These are phyloP conservation scores for Aspergillus bombycis DNA, from an alignment of 2,329 filamentous ascomycete genomes.

Conservation along the genomic window DNA sequence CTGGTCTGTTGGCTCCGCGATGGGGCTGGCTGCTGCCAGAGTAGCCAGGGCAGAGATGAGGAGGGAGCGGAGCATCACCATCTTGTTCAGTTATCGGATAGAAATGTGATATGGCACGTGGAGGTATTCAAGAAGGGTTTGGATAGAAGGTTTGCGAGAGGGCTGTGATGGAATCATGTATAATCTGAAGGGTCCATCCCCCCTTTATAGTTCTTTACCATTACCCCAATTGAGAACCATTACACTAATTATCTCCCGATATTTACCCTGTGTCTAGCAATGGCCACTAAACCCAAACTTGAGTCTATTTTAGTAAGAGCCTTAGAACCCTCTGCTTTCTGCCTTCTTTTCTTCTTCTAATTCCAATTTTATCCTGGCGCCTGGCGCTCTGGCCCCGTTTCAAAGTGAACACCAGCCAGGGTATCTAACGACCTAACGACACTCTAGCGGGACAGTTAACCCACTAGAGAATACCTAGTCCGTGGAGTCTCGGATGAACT, in stretches of 20 bases:
- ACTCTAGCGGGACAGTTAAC: neutral
- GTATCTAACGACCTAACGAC: neutral
- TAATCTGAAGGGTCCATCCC: neutral
- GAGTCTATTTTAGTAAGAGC: neutral
- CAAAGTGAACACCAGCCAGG: neutral
- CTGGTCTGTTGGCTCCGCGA: constrained; percentile 2
- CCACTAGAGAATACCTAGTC: neutral
- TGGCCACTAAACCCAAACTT: neutral
- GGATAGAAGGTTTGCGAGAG: neutral
- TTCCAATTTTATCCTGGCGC: neutral
- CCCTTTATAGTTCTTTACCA: neutral
- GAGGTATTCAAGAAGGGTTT: neutral
- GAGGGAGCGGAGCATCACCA: constrained; percentile 18
- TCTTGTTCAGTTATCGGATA: constrained; percentile 5
- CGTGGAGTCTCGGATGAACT: neutral
- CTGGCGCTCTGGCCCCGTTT: neutral
- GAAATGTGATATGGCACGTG: neutral
- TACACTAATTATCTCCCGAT: neutral
- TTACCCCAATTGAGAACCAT: neutral
- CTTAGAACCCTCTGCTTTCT: neutral
- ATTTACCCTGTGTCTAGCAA: neutral
- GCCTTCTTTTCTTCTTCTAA: neutral
- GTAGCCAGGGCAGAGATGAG: constrained; percentile 18
- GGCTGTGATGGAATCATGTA: neutral
- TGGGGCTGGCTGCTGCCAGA: constrained; percentile 19